Evolutionary conservation across 2,329 filamentous ascomycete genomes (phyloP), one percentile per base, ranked within the genome.

Genomic region (Nigrospora oryzae): DNA sequence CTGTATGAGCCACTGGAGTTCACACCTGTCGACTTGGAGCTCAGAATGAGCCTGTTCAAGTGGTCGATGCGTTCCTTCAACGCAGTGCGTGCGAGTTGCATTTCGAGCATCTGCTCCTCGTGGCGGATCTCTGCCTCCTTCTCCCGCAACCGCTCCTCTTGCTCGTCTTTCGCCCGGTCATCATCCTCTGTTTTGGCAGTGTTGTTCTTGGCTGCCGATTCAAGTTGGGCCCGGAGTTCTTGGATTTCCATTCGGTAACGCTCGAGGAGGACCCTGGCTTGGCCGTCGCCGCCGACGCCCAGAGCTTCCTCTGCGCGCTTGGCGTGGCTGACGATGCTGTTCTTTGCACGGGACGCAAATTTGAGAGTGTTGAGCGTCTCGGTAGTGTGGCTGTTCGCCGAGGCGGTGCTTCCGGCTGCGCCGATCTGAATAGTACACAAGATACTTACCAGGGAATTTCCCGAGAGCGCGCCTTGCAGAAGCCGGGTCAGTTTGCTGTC

Each of bases 11-110:
- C 83, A 53, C 83, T 84, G 31, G 73, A 75, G 63, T 98, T 98
- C 45, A 98, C 93, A 5, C 93, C 93, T 6, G 88, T 86, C 5
- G 91, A 97, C 62, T 96, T 96, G 14, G 91, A 97, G 62, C 89
- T 95, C 48, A 98, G 70, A 51, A 98, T 97, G 41, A 98, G 73
- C 40, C 91, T 83, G 65, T 97, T 98, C 39, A 98, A 74, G 64
- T 98, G 93, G 61, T 96, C 90, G 56, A 98, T 98, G 30, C 93
- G 84, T 69, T 98, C 93, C 63, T 97, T 98, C 44, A 98, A 70
- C 1, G 93, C 93, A 1, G 93, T 98, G 36, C 93, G 82, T 31
- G 93, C 93, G 39, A 98, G 77, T 62, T 98, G 93, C 87, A 98
- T 97, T 65, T 98, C 93, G 44, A 98, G 74, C 77, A 98, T 91